phyloP scores from a whole-genome alignment of 2,329 filamentous ascomycete genomes.

The Dothideomycetes sp. region DNA sequence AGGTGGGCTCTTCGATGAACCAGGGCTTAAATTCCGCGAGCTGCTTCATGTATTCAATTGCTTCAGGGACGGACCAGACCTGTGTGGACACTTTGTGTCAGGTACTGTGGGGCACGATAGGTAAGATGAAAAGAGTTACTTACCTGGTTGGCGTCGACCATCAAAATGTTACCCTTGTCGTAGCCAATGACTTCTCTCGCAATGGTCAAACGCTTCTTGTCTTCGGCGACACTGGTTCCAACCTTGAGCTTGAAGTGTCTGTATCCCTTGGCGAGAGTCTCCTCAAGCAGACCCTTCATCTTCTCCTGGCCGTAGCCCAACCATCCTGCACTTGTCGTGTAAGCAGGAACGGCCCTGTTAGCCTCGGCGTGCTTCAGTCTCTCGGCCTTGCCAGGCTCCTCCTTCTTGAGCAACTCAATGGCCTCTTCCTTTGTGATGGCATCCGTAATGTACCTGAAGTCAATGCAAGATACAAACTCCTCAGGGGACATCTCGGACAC shows the following conservation, averaged over 20 bases:
- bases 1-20: slow-evolving; percentile 93
- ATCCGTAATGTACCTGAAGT: slow-evolving; percentile 91
- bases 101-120: too few species aligned
- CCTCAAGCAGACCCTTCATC: slow-evolving; percentile 62
- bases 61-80: slow-evolving; percentile 82
- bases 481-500: slow-evolving; percentile 84
- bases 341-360: slow-evolving; percentile 71
- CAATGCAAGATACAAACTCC: slow-evolving; percentile 77
- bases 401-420: slow-evolving; percentile 54
- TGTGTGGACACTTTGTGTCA: slow-evolving; percentile 12
- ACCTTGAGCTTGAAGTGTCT: slow-evolving; percentile 88
- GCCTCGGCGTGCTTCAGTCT: slow-evolving; percentile 63
- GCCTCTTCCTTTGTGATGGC: slow-evolving; percentile 83
- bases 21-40: slow-evolving; percentile 76
- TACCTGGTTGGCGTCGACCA: slow-evolving; percentile 87
- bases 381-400: slow-evolving; percentile 56
- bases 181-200: slow-evolving; percentile 72
- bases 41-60: slow-evolving; percentile 75
- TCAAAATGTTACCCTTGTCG: slow-evolving; percentile 72
- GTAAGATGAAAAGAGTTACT: slow-evolving; percentile 7
- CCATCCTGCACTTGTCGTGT: slow-evolving; percentile 86
- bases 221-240: slow-evolving; percentile 59
- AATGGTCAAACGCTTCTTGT: slow-evolving; percentile 59
- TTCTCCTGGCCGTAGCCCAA: slow-evolving; percentile 83
- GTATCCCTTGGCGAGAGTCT: slow-evolving; percentile 69